Evolutionary conservation across 2,329 filamentous ascomycete genomes (phyloP), one percentile per base, ranked within the genome.

Genomic region (Scedosporium aurantiacum): DNA sequence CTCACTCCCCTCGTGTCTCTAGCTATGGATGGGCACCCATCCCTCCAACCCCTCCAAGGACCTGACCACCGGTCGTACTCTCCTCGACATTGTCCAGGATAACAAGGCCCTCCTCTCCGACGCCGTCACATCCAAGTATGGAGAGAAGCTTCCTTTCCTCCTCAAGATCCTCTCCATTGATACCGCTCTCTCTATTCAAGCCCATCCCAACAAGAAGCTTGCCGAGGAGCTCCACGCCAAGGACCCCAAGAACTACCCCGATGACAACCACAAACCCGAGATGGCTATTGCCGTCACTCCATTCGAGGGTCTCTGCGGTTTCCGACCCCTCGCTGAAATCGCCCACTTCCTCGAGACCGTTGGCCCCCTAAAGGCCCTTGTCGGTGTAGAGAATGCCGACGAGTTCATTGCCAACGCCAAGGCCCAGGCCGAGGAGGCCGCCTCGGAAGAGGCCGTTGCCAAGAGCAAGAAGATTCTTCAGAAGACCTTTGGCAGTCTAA

Each of bases 1-100:
- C 47, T 45, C 5, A 37, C 18, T n/a, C 6, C 12, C 47, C 18
- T 2, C n/a, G 23, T 27, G 21, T 8, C 28, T 10, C 23, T 67
- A 97, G 91, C 79, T 99, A 69, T 99, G 94, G 94, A 99, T 99
- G 94, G 94, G 94, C 70, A 97, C 93, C 1, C 94, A 99, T 70
- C 92, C 93, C 54, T 96, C 91, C 55, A 91, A 97, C 69, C 94
- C 94, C 18, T 97, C 94, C 63, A 95, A 89, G 73, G 91, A 97
- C 70, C 73, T 96, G 66, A 78, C 82, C 57, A 96, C 94, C 28
- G 88, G 91, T 72, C 88, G 91, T 60, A 88, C 89, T 2, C 83
- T 99, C 10, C 85, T 96, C 66, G 91, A 97, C 63, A 82, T 97
- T 55, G 87, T 97, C 60, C 80, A 90, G 71, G 89, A 93, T 67